Evolutionary conservation across 176 grass and related monocot species (phyloP).

Genomic region (Phragmites australis): DNA sequence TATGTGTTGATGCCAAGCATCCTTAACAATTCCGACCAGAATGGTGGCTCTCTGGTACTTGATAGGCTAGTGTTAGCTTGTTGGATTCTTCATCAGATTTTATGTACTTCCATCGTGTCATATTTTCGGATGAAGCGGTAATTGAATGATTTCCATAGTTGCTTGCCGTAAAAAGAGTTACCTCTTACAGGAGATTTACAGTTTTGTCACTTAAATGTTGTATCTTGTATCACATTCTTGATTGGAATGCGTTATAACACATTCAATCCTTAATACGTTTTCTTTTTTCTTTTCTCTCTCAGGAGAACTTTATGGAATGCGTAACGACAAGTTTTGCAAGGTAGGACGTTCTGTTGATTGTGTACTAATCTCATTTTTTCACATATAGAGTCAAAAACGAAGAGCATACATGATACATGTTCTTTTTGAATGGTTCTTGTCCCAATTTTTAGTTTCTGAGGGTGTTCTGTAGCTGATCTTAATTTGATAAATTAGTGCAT

Average conservation of each 20-base stretch:
- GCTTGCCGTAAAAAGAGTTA: not conserved
- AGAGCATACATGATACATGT: not conserved
- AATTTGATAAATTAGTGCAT: not conserved
- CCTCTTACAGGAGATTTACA: not conserved
- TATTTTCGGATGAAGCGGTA: not conserved
- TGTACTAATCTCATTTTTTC: not conserved
- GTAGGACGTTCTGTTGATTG: constrained; percentile 15
- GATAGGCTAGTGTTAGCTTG: not conserved
- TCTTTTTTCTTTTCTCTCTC: not conserved
- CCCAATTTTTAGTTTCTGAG: not conserved
- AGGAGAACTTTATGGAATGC: constrained; percentile 60
- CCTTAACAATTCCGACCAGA: not conserved
- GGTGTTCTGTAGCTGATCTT: not conserved
- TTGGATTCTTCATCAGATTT: not conserved
- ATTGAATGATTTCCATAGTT: not conserved
- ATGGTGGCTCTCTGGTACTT: not conserved
- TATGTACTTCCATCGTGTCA: not conserved
- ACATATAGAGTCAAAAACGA: not conserved
- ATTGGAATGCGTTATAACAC: not conserved
- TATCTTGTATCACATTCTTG: not conserved
- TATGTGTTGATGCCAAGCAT: not conserved
- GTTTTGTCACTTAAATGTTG: too few relatives aligned
- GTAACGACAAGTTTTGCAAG: constrained; percentile 52
- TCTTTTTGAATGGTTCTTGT: not conserved
- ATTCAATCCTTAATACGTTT: not conserved